Evolutionary conservation across 2,329 filamentous ascomycete genomes (phyloP).

Genomic region (Daldinia sp.): DNA sequence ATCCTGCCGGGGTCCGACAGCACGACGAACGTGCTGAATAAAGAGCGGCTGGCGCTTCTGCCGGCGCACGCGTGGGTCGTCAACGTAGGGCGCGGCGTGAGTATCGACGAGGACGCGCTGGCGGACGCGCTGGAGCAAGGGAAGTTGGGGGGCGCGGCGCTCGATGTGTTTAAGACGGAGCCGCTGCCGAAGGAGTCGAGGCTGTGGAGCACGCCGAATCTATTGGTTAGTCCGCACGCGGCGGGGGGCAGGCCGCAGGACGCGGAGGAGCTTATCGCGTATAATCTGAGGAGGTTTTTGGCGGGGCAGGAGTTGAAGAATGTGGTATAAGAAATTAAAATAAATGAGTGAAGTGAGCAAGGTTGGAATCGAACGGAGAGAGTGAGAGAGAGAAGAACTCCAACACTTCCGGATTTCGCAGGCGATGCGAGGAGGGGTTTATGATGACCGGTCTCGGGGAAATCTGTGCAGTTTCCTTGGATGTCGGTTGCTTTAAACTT

Average conservation of each 20-base stretch:
- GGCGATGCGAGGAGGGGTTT: no score
- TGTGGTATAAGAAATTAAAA: constrained; percentile 50
- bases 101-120: constrained; percentile 63
- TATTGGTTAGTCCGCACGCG: constrained; percentile 67
- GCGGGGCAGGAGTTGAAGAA: constrained; percentile 72
- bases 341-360: no score
- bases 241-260: constrained; percentile 72
- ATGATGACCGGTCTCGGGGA: no score
- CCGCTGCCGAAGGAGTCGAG: constrained; percentile 55
- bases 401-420: no score
- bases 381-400: neutral
- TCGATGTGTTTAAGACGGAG: constrained; percentile 60
- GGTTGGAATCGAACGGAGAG: neutral
- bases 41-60: constrained; percentile 64
- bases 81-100: constrained; percentile 64
- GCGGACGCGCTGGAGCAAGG: constrained; percentile 59
- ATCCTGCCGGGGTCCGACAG: constrained; percentile 70
- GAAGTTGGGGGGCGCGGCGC: constrained; percentile 61
- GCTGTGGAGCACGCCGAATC: constrained; percentile 65
- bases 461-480: no score
- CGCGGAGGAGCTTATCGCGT: constrained; percentile 68
- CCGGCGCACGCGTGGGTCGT: constrained; percentile 69
- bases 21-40: constrained; percentile 68
- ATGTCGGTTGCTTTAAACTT: no score
- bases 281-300: constrained; percentile 70